Percentiles rank a stretch among this genome's conserved stretches.
phyloP scores from a whole-genome alignment of 768 basidiomycete species.

The Jaapia argillacea region DNA sequence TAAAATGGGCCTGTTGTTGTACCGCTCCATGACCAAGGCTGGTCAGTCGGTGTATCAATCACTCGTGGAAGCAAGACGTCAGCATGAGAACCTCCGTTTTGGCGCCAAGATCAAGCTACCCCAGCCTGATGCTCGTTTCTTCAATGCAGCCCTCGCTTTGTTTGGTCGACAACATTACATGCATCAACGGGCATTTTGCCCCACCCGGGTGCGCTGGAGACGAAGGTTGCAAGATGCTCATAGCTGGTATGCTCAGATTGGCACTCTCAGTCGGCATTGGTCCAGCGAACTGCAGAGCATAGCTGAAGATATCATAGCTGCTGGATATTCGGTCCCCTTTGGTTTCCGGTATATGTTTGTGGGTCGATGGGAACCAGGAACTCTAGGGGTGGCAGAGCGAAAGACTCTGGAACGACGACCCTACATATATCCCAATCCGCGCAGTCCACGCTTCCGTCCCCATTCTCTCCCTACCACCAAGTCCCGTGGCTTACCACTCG shows the following conservation, averaged over 20 bases:
- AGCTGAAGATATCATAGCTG: conserved; percentile 25
- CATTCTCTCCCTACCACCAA: background rate
- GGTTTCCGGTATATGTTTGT: conserved; percentile 30
- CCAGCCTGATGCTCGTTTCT: conserved; percentile 53
- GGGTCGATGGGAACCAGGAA: conserved; percentile 20
- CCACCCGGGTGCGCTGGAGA: conserved; percentile 13
- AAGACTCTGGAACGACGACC: conserved; percentile 15
- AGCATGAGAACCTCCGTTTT: conserved; percentile 3
- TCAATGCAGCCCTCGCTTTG: conserved; percentile 48
- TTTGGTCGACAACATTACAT: conserved; percentile 10
- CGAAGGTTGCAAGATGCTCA: conserved; percentile 19
- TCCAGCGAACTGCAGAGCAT: conserved; percentile 27
- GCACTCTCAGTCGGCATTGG: conserved; percentile 16
- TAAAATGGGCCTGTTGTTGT: background rate
- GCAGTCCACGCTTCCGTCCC: conserved; percentile 8
- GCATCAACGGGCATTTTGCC: background rate
- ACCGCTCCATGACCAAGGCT: conserved; percentile 19
- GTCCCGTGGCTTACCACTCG: background rate
- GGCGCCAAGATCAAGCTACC: conserved; percentile 22
- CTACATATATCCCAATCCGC: conserved; percentile 14
- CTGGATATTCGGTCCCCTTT: conserved; percentile 30
- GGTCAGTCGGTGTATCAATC: conserved; percentile 18
- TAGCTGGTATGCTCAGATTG: conserved; percentile 17
- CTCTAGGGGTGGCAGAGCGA: conserved; percentile 9
- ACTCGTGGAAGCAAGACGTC: conserved; percentile 13